Conservation (phyloP, 148 eudicot species). For the Mesembryanthemum crystallinum region DNA sequence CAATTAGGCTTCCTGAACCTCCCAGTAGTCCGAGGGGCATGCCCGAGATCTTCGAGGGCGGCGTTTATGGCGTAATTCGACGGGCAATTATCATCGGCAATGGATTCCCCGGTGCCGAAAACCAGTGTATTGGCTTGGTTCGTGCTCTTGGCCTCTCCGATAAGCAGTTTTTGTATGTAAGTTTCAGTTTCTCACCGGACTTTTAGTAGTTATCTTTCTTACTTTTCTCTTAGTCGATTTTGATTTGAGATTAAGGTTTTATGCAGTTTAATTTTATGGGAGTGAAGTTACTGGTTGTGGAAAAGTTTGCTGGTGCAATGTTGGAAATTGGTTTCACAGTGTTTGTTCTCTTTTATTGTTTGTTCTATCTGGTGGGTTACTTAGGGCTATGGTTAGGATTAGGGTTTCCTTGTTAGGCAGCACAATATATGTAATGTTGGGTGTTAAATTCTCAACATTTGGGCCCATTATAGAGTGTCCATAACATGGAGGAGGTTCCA, state of each 20-base stretch:
- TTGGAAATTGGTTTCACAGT: neutral
- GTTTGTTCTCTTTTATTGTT: neutral
- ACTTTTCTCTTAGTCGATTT: neutral
- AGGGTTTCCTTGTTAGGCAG: neutral
- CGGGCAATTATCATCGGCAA: constrained; percentile 88
- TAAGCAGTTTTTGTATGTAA: constrained; percentile 75
- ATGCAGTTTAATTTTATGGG: neutral
- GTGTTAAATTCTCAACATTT: too few relatives aligned
- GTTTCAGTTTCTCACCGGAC: neutral
- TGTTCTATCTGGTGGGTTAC: neutral
- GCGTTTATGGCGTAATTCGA: constrained; percentile 69
- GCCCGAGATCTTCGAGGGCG: constrained; percentile 87
- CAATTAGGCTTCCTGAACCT: constrained; percentile 91
- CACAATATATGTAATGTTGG: neutral
- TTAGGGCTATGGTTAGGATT: neutral
- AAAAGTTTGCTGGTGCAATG: neutral
- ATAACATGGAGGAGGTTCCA: too few relatives aligned
- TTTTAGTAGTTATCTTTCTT: neutral
- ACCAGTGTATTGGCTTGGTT: constrained; percentile 84
- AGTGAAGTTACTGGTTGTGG: neutral
- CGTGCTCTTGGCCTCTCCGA: constrained; percentile 84
- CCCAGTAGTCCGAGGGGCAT: constrained; percentile 70
- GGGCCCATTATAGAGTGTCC: too few relatives aligned
- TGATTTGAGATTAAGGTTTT: neutral
- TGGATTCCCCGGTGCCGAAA: constrained; percentile 85